Conservation (phyloP, 1,284 basidiomycete genomes). For the Ganoderma lingzhi region DNA sequence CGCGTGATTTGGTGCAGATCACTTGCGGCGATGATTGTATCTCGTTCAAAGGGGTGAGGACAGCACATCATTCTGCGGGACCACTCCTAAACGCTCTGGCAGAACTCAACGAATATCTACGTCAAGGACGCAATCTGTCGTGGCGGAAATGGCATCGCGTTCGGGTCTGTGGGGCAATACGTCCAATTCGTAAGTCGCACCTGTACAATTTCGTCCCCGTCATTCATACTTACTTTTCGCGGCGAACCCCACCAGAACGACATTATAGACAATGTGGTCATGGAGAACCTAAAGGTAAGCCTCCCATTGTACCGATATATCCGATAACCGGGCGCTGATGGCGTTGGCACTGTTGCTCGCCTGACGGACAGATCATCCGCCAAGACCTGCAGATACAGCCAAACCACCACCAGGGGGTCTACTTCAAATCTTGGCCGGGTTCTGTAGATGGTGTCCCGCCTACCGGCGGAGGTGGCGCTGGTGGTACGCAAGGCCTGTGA, state of each 20-base stretch:
- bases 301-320: too few relatives aligned
- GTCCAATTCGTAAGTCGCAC: conserved; percentile 52
- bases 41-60: conserved; percentile 64
- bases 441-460: conserved; percentile 62
- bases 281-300: conserved; percentile 58
- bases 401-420: conserved; percentile 62
- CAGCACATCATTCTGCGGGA: background rate
- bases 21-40: conserved; percentile 73
- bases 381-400: conserved; percentile 58
- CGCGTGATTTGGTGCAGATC: conserved; percentile 39
- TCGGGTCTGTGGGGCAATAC: conserved; percentile 72
- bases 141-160: conserved; percentile 72
- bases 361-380: conserved; percentile 51
- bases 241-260: conserved; percentile 49
- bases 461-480: conserved; percentile 68
- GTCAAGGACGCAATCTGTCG: conserved; percentile 60
- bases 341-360: background rate
- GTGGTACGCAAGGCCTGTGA: conserved; percentile 41
- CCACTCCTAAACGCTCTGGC: background rate
- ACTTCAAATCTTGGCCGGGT: conserved; percentile 72
- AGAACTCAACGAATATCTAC: conserved; percentile 66
- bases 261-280: conserved; percentile 59
- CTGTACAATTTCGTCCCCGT: background rate
- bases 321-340: too few relatives aligned
- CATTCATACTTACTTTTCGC: background rate